Evolutionary conservation across 176 grass and related monocot genomes (phyloP).

Genomic region (Urochloa ruziziensis): DNA sequence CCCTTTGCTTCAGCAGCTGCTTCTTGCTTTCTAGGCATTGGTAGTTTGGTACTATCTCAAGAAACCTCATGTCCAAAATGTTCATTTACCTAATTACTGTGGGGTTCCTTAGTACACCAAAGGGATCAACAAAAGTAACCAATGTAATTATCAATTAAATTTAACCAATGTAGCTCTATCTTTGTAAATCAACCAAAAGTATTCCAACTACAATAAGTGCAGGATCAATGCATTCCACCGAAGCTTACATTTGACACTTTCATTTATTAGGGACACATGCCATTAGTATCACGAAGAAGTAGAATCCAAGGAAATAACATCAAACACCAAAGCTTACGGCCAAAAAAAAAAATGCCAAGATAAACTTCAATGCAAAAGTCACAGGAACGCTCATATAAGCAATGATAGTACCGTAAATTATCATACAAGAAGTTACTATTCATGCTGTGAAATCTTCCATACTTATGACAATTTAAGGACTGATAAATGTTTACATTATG

Average conservation of each 20-base stretch:
- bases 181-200: neutral
- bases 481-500: neutral
- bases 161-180: neutral
- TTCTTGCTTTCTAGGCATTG: neutral
- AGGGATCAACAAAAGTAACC: too few relatives aligned
- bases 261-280: neutral
- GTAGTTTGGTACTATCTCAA: neutral
- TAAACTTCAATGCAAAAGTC: neutral
- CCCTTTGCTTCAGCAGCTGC: neutral
- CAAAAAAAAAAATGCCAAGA: too few relatives aligned
- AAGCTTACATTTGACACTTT: neutral
- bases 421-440: neutral
- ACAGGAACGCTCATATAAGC: neutral
- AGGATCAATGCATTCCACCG: neutral
- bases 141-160: too few relatives aligned
- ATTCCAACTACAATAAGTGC: neutral
- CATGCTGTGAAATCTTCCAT: neutral
- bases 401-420: neutral
- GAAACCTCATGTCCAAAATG: neutral
- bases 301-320: neutral
- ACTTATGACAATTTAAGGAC: neutral
- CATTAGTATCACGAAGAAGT: neutral
- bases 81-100: neutral
- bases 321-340: too few relatives aligned
- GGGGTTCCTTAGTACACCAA: neutral